phyloP scores from a whole-genome alignment of 2,329 filamentous ascomycete genomes.

The Ceratocystis papillata region DNA sequence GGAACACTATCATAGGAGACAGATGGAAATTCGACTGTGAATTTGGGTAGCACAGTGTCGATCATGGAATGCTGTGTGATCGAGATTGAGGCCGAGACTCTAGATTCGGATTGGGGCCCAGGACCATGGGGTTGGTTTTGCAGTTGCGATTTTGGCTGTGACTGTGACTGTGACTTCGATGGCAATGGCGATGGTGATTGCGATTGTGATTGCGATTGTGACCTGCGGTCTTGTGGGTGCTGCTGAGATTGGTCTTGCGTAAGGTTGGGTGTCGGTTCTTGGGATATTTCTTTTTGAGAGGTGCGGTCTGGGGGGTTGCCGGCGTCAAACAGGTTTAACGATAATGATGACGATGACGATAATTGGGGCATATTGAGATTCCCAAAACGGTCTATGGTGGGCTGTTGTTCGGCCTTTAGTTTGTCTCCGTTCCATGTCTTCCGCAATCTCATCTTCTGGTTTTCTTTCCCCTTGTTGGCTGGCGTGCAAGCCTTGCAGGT shows the following conservation, averaged over 20 bases:
- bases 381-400: not conserved
- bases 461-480: not conserved
- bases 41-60: not conserved
- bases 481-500: too few species aligned
- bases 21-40: not conserved
- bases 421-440: not conserved
- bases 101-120: not conserved
- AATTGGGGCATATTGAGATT: conserved; percentile 4
- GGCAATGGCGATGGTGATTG: too few species aligned
- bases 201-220: too few species aligned
- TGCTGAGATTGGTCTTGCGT: not conserved
- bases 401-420: not conserved
- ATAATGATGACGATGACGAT: conserved; percentile 7
- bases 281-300: not conserved
- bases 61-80: not conserved
- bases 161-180: too few species aligned
- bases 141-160: not conserved
- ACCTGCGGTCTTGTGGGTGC: not conserved
- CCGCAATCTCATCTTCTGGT: not conserved
- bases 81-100: not conserved
- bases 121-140: not conserved
- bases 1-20: not conserved
- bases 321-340: not conserved
- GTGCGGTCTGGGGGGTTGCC: not conserved
- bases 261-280: not conserved